Percentiles rank a stretch among this genome's conserved stretches.
Conservation (phyloP, 2,329 filamentous ascomycete species). For the Thelonectria rubi region DNA sequence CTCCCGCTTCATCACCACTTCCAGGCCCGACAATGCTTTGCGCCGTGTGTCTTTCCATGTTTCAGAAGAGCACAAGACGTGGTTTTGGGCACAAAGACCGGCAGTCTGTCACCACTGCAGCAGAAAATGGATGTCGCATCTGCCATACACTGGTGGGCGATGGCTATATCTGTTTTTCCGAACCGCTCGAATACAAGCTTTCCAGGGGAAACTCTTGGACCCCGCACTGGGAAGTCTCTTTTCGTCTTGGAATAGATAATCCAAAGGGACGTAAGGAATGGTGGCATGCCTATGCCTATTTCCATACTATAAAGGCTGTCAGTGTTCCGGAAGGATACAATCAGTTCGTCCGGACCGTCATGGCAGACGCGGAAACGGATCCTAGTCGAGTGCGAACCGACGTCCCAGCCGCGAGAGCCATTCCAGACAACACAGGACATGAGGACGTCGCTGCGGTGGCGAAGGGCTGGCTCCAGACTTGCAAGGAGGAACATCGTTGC, state of each 20-base stretch:
- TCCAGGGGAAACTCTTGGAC: not conserved
- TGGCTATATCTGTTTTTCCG: too few species aligned
- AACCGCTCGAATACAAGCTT: conserved; percentile 1
- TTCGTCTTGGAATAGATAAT: not conserved
- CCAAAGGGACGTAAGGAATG: not conserved
- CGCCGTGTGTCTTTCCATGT: conserved; percentile 14
- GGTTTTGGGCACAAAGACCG: conserved; percentile 6
- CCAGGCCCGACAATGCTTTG: conserved; percentile 7
- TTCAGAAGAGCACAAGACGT: not conserved
- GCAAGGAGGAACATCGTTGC: conserved; percentile 6
- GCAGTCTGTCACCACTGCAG: not conserved
- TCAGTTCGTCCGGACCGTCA: not conserved
- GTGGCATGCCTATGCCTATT: not conserved
- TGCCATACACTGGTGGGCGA: not conserved
- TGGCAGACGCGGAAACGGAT: conserved; percentile 1
- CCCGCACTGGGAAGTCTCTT: not conserved
- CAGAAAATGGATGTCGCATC: conserved; percentile 13
- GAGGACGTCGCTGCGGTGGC: conserved; percentile 8
- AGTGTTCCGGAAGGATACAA: conserved; percentile 9
- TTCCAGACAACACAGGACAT: conserved; percentile 14
- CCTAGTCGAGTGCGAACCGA: conserved; percentile 1
- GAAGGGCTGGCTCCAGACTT: conserved; percentile 4
- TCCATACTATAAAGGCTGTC: not conserved
- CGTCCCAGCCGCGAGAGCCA: conserved; percentile 5
- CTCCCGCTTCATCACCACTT: not conserved